Evolutionary conservation across 495 filamentous ascomycete species (phyloP), one percentile per base, ranked within the genome.

Genomic region (Pyrenopolyporus hunteri): DNA sequence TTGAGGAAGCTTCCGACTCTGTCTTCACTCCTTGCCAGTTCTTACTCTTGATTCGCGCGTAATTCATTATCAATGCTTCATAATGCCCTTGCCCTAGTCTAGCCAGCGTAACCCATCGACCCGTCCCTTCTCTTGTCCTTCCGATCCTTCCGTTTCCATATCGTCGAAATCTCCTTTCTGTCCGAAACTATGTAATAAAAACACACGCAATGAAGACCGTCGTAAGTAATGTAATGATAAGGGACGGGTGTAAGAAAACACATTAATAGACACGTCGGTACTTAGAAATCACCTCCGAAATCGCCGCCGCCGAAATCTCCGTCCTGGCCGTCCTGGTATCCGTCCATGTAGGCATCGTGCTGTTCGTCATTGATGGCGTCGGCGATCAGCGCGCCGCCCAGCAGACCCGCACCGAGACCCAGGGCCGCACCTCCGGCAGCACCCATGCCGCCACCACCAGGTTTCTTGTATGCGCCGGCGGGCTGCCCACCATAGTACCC

Each of bases 331-430:
- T 75, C 76, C 56, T 76, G 72, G 59, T 78, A 76, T 0, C 71
- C 68, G 11, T 82, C 69, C 16, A 73, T 25, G 64, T 84, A 83
- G 37, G 75, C 77, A 19, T 82, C 73, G 48, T 87, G 74, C 59
- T 87, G 62, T 44, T 80, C 64, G 55, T 87, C 86, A 37, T 85
- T 70, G 39, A 91, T 76, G 7, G 84, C 86, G 66, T 89, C 81
- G 2, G 80, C 87, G 33, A 95, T 67, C 68, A 93, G 42, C 61
- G 79, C 75, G 8, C 90, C 90, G 57, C 89, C 90, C 2, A 93
- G 33, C 65, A 95, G 58, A 49, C 91, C 91, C 51, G 86, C 91
- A 40, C 90, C 91, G 6, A 90, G 67, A 71, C 91, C 91, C 57
- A 93, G 73, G 13, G 90, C 91, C 6, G 87, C 89, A 20, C 83